Percentiles rank a stretch among this genome's conserved stretches.
phyloP scores from a whole-genome alignment of 345 rosid genomes.

The Alliaria petiolata region DNA sequence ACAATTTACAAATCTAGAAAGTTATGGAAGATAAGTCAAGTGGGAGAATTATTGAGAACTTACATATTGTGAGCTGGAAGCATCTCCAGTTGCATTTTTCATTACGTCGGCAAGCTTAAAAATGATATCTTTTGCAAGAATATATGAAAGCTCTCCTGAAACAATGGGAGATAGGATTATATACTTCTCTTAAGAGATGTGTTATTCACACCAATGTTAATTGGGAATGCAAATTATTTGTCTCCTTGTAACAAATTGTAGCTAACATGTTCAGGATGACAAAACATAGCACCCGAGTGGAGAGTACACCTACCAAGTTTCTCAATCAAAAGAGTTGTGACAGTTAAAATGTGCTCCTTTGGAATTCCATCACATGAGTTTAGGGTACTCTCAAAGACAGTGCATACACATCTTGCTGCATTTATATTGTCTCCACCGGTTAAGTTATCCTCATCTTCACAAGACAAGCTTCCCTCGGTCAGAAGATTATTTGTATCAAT shows the following conservation, averaged over 20 bases:
- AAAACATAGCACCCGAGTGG: background rate
- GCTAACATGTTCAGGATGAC: background rate
- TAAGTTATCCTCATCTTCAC: slow-evolving; percentile 40
- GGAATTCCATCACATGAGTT: slow-evolving; percentile 46
- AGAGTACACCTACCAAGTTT: slow-evolving; percentile 61
- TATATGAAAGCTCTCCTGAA: slow-evolving; percentile 59
- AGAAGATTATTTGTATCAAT: slow-evolving; percentile 35
- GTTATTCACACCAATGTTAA: background rate
- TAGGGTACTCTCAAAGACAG: slow-evolving; percentile 50
- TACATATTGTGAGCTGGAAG: slow-evolving; percentile 45
- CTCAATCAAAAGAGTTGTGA: slow-evolving; percentile 48
- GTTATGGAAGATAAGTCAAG: background rate
- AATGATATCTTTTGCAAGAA: slow-evolving; percentile 51
- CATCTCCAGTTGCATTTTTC: slow-evolving; percentile 39
- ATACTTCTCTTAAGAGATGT: background rate
- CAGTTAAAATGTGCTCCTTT: slow-evolving; percentile 54
- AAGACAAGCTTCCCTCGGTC: slow-evolving; percentile 28
- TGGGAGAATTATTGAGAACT: slow-evolving; percentile 26
- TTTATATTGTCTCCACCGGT: slow-evolving; percentile 40
- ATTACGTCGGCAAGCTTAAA: slow-evolving; percentile 66
- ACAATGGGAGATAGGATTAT: slow-evolving; percentile 8
- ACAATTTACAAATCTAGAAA: background rate
- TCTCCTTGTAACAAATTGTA: background rate
- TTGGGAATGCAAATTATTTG: background rate
- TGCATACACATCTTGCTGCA: slow-evolving; percentile 48